Conservation (phyloP, 169 alveolate genomes). For the Plasmodium coatneyi region DNA sequence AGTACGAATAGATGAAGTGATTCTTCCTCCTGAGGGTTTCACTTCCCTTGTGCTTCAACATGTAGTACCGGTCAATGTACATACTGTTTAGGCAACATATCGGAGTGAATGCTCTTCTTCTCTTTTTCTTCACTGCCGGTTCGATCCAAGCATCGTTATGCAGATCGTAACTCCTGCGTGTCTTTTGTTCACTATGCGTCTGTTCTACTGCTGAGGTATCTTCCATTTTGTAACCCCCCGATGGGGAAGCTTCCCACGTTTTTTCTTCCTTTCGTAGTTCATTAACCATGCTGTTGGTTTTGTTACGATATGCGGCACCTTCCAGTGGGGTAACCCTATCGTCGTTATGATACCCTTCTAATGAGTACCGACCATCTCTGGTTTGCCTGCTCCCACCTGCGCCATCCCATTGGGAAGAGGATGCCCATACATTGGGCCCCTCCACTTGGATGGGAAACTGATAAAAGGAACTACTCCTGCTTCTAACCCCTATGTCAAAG, state of each 20-base stretch:
- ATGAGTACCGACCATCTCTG: not conserved
- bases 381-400: not conserved
- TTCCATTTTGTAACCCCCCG: not conserved
- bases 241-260: not conserved
- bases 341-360: not conserved
- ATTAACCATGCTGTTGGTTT: not conserved
- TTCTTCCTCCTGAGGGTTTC: slow-evolving; percentile 17
- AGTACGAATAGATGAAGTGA: slow-evolving; percentile 53
- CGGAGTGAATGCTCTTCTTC: slow-evolving; percentile 19
- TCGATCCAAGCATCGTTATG: not conserved
- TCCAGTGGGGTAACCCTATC: not conserved
- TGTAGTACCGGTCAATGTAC: slow-evolving; percentile 55
- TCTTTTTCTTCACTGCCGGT: not conserved
- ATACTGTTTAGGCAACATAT: slow-evolving; percentile 74
- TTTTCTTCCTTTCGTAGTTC: not conserved
- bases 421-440: not conserved
- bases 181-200: not conserved
- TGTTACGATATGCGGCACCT: not conserved
- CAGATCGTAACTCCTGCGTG: not conserved
- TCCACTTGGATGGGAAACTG: not conserved
- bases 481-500: not conserved
- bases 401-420: not conserved
- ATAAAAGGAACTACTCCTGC: not conserved
- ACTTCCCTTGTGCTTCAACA: slow-evolving; percentile 38
- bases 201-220: not conserved